Evolutionary conservation across 2,329 filamentous ascomycete genomes (phyloP).

Genomic region (Neonectria coccinea): DNA sequence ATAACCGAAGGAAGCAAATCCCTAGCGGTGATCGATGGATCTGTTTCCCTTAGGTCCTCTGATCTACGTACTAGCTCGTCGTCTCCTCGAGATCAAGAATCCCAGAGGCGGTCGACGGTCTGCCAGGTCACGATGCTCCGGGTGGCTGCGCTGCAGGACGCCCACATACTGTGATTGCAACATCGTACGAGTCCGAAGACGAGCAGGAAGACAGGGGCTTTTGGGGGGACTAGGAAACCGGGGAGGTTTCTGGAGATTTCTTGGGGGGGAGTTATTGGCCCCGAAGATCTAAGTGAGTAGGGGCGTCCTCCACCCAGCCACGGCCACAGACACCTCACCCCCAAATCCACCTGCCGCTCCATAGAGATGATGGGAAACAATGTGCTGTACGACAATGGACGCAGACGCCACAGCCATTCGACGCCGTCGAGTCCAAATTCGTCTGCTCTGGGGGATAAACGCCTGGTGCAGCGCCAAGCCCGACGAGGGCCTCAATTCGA

Average conservation of each 20-base stretch:
- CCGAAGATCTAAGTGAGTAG: no score
- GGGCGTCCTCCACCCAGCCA: background rate
- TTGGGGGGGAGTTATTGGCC: background rate
- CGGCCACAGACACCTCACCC: slow-evolving; percentile 2
- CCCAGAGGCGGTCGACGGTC: background rate
- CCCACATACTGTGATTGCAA: background rate
- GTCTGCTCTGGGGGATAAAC: background rate
- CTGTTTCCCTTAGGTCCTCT: background rate
- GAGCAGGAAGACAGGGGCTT: background rate
- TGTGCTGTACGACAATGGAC: background rate
- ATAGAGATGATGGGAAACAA: background rate
- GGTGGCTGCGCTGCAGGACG: background rate
- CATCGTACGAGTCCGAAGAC: slow-evolving; percentile 11
- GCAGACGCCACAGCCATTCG: background rate
- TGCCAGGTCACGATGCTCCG: background rate
- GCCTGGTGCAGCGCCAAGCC: slow-evolving; percentile 35
- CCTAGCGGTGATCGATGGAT: background rate
- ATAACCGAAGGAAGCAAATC: background rate
- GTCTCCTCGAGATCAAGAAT: background rate
- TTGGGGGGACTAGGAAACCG: background rate
- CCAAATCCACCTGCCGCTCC: background rate
- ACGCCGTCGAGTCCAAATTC: background rate
- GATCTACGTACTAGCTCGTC: background rate
- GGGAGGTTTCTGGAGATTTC: background rate
- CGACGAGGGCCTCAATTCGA: slow-evolving; percentile 6